Conservation (phyloP, 345 rosid genomes). For the Iberis pinnata region DNA sequence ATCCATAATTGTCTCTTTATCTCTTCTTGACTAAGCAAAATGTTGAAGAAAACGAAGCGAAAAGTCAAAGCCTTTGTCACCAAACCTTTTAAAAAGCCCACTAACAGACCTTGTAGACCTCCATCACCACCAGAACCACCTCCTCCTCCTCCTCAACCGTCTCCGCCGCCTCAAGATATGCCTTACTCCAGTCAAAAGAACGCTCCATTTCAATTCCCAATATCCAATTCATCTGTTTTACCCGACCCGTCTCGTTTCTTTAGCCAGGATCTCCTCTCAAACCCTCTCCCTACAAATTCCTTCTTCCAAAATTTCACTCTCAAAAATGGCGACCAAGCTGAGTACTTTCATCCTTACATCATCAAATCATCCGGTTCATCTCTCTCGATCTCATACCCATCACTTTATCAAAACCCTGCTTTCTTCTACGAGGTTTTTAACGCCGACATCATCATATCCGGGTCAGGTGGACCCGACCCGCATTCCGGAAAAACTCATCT, state of each 20-base stretch:
- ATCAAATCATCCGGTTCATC: constrained; percentile 57
- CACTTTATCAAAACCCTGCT: constrained; percentile 50
- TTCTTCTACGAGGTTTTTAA: constrained; percentile 55
- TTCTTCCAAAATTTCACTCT: constrained; percentile 92
- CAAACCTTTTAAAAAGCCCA: constrained; percentile 34
- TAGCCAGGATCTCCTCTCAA: constrained; percentile 55
- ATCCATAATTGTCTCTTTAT: constrained; percentile 9
- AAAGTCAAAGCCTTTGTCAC: constrained; percentile 28
- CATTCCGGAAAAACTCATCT: constrained; percentile 38
- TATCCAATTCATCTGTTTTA: constrained; percentile 47
- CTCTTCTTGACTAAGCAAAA: constrained; percentile 26
- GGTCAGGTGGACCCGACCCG: constrained; percentile 31
- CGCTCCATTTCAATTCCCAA: constrained; percentile 63
- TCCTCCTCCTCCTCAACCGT: constrained; percentile 15
- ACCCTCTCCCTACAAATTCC: constrained; percentile 80
- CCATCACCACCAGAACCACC: constrained; percentile 28
- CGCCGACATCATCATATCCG: constrained; percentile 64
- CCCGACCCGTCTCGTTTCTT: constrained; percentile 82
- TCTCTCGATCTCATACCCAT: constrained; percentile 66
- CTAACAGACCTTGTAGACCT: constrained; percentile 15
- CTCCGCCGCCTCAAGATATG: constrained; percentile 29
- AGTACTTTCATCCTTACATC: constrained; percentile 90
- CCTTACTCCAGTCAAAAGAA: constrained; percentile 14
- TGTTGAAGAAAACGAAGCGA: constrained; percentile 28
- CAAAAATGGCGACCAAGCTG: constrained; percentile 71